Evolutionary conservation across 805 yeast species (phyloP), one percentile per base, ranked within the genome.

Genomic region (Hanseniaspora thailandica): DNA sequence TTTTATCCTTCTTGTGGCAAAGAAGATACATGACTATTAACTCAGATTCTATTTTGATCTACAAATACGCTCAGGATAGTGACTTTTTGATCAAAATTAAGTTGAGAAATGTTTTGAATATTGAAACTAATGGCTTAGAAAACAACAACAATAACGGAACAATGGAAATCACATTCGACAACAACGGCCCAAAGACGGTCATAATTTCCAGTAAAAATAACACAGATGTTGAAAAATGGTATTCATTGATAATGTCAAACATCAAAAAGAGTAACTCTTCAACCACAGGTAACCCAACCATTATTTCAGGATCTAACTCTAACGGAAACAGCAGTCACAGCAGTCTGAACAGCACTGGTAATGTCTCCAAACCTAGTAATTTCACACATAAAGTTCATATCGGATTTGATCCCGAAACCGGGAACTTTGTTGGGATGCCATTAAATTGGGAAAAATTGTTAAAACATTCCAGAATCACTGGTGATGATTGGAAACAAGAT

Each of bases 341-440:
- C 5, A 62, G 61, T 36, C 59, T 73, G 30, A 69, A 76, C 34
- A 71, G 78, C 23, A 30, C 35, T 12, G 46, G 46, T 2, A 43
- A 43, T 43, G 96, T 93, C 10, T 88, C 97, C 2, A 82, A 81
- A 38, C 99, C 99, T 7, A 86, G 90, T 17, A 89, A 90, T 66
- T 90, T 90, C 66, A 87, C 95, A 10, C 98, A 94, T 65, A 85
- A 82, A 62, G 96, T 89, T 17, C 93, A 85, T 65, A 90, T 85
- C 25, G 89, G 89, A 1, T 84, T 82, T 61, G 94, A 85, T 64
- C 90, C 93, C 4, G 81, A 84, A 28, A 76, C 74, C 48, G 96
- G 96, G 10, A 84, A 83, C 45, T 89, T 84, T 66, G 87, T 94
- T 1, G 98, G 97, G 5, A 76, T 93, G 59, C 99, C 98, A 1